Evolutionary conservation across 805 yeast genomes (phyloP).

Genomic region (Naumovozyma baii): DNA sequence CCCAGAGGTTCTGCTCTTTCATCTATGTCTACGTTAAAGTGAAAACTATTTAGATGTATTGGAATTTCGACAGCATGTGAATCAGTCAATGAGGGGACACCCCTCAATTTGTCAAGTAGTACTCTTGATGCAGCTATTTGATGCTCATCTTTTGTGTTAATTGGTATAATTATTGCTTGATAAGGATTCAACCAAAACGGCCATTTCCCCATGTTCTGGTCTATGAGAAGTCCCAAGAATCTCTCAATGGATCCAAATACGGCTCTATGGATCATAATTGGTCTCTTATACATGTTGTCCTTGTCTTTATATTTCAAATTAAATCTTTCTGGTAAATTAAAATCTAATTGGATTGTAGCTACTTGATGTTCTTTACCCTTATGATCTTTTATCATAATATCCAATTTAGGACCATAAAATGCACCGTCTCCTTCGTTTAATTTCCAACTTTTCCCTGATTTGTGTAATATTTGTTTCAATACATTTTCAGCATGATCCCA

Average conservation of each 20-base stretch:
- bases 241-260: slow-evolving; percentile 91
- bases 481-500: slow-evolving; percentile 80
- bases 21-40: slow-evolving; percentile 71
- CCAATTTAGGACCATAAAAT: slow-evolving; percentile 92
- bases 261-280: slow-evolving; percentile 95
- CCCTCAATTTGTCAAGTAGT: slow-evolving; percentile 39
- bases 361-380: slow-evolving; percentile 80
- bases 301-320: slow-evolving; percentile 55
- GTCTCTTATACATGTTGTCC: slow-evolving; percentile 46
- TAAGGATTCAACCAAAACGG: slow-evolving; percentile 95
- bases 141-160: slow-evolving; percentile 46
- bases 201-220: slow-evolving; percentile 89
- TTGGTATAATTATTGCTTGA: slow-evolving; percentile 79
- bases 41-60: slow-evolving; percentile 46
- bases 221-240: slow-evolving; percentile 81
- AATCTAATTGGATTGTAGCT: slow-evolving; percentile 91
- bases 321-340: slow-evolving; percentile 84
- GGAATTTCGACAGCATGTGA: slow-evolving; percentile 30
- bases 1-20: slow-evolving; percentile 70
- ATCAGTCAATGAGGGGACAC: slow-evolving; percentile 30
- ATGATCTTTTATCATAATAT: slow-evolving; percentile 71
- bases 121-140: slow-evolving; percentile 40
- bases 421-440: slow-evolving; percentile 92
- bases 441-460: slow-evolving; percentile 50
- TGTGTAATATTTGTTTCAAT: slow-evolving; percentile 49